phyloP scores from a whole-genome alignment of 805 yeast genomes.

The Wickerhamomyces bisporus region DNA sequence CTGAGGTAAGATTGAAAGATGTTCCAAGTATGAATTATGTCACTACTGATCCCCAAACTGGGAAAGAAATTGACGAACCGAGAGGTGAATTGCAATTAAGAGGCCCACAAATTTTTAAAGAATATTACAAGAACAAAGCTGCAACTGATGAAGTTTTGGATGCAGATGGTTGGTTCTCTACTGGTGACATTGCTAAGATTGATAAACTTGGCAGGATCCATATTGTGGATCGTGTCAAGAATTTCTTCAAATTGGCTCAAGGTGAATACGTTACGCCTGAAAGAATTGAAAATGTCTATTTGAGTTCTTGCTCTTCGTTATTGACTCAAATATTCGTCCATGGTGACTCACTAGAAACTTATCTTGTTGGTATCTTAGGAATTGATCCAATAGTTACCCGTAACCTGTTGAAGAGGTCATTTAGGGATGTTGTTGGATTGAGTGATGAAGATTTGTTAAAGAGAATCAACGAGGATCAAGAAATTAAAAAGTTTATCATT shows the following conservation, averaged over 20 bases:
- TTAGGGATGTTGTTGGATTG: background rate
- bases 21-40: constrained; percentile 40
- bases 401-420: constrained; percentile 10
- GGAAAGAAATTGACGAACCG: constrained; percentile 21
- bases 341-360: constrained; percentile 49
- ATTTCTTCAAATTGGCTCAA: constrained; percentile 49
- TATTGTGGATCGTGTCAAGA: constrained; percentile 53
- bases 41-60: constrained; percentile 18
- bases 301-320: constrained; percentile 35
- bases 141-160: constrained; percentile 42
- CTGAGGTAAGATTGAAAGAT: constrained; percentile 45
- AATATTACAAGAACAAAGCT: constrained; percentile 43
- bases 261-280: constrained; percentile 66
- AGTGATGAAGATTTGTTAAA: constrained; percentile 6
- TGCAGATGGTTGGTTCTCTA: constrained; percentile 48
- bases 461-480: constrained; percentile 1
- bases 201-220: constrained; percentile 39
- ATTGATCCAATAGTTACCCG: constrained; percentile 35
- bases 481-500: constrained; percentile 4
- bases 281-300: constrained; percentile 52
- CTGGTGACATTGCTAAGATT: constrained; percentile 54
- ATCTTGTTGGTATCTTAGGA: constrained; percentile 50
- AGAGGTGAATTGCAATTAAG: constrained; percentile 47
- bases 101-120: constrained; percentile 50
- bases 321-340: constrained; percentile 46